Evolutionary conservation across 108 stramenopile species (phyloP), one percentile per base, ranked within the genome.

Genomic region (Halocafeteria seosinensis): DNA sequence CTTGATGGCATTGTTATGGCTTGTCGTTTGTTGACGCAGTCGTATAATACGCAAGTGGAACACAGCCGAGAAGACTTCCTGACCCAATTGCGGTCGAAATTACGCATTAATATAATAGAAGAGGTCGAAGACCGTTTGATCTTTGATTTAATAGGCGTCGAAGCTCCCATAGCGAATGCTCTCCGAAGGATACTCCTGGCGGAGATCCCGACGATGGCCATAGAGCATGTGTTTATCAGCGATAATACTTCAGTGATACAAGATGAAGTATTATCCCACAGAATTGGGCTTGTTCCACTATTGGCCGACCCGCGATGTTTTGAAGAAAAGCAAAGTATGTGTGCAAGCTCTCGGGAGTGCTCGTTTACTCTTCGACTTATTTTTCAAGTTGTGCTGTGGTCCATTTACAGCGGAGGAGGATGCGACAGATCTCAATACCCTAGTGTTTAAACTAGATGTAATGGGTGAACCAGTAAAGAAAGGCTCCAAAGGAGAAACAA

Each of bases 321-420:
- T 37, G 71, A 75, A 50, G 66, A n/a, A n/a, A n/a, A n/a, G n/a
- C n/a, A n/a, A 71, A 31, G 34, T 76, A 26, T 62, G 34, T 21
- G 61, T 42, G 8, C 32, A 6, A 27, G 23, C 24, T 6, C 17
- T 17, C 64, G 37, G 87, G 86, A 1, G 86, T 88, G 77, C 93
- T 71, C 91, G 90, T 0, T 55, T 90, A 33, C 91, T 96, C 12
- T 91, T 96, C 63, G 71, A 80, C 62, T 55, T 91, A 63, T 73
- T 85, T 59, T 86, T 89, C 8, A 74, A 67, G 27, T 85, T 87
- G 64, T 29, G 3, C 9, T 57, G 23, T 4, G 29, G 57, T 50
- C 63, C 62, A n/a, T 38, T 1, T 36, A 71, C 75, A 24, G 72
- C 72, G 65, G 73, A 74, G 24, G 71, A 52, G 27, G 42, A 25